These are phyloP conservation scores for Stylosanthes scabra DNA, from an alignment of 331 rosid genomes.

Conservation along the genomic window DNA sequence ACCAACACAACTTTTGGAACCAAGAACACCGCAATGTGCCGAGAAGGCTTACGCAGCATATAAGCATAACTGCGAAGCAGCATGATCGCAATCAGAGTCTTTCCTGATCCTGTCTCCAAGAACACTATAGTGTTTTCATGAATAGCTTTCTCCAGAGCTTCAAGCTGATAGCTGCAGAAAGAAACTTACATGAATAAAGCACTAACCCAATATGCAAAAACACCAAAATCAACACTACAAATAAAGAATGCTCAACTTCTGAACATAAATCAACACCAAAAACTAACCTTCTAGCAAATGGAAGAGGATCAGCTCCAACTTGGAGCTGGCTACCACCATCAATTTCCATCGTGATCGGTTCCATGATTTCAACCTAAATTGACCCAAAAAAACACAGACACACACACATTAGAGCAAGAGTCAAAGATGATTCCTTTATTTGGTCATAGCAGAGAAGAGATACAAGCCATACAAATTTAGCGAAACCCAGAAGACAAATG, in stretches of 20 bases:
- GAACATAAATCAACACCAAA: background rate
- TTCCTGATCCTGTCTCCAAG: slow-evolving; percentile 94
- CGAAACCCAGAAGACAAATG: background rate
- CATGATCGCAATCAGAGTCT: slow-evolving; percentile 90
- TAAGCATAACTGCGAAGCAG: slow-evolving; percentile 78
- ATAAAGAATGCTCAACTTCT: background rate
- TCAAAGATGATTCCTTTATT: background rate
- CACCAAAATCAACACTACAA: background rate
- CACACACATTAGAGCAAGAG: background rate
- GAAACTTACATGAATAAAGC: background rate
- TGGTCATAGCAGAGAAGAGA: background rate
- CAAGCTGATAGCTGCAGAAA: slow-evolving; percentile 76
- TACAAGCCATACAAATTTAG: too few species aligned
- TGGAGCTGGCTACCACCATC: background rate
- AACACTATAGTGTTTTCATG: slow-evolving; percentile 73
- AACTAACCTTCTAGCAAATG: slow-evolving; percentile 70
- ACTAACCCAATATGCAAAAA: background rate
- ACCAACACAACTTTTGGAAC: slow-evolving; percentile 92
- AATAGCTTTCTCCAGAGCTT: slow-evolving; percentile 73
- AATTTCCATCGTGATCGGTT: slow-evolving; percentile 29
- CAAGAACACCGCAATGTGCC: slow-evolving; percentile 69
- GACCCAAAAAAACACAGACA: background rate
- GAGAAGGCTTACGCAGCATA: slow-evolving; percentile 77
- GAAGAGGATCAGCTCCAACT: slow-evolving; percentile 44
- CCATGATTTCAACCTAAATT: slow-evolving; percentile 33